phyloP scores from a whole-genome alignment of 306 rosid species.

The Cajanus cajan region DNA sequence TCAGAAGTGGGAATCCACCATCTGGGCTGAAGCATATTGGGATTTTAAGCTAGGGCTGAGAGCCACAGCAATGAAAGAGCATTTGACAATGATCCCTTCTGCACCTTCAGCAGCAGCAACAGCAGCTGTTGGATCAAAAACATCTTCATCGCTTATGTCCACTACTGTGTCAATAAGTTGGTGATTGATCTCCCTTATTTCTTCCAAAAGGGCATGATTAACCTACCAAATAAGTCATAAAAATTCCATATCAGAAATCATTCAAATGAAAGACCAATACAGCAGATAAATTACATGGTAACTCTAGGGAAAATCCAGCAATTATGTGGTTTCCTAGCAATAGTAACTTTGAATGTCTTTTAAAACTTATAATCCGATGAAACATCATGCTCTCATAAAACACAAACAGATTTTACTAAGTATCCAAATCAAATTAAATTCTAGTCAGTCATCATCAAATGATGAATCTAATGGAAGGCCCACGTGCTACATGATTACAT shows the following conservation, averaged over 20 bases:
- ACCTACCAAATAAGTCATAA: conserved; percentile 54
- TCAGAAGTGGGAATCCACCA: conserved; percentile 47
- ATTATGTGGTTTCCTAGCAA: background rate
- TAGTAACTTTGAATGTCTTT: background rate
- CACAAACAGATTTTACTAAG: conserved; percentile 1
- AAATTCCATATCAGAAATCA: conserved; percentile 29
- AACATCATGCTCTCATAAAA: background rate
- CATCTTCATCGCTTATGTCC: conserved; percentile 69
- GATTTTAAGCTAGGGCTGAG: conserved; percentile 83
- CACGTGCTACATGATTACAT: background rate
- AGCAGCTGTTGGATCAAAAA: conserved; percentile 65
- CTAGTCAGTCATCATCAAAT: background rate
- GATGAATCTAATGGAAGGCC: background rate
- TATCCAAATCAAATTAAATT: background rate
- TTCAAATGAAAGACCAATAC: background rate
- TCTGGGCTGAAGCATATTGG: conserved; percentile 73
- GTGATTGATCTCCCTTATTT: conserved; percentile 77
- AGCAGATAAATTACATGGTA: conserved; percentile 3
- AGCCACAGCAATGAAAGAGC: conserved; percentile 85
- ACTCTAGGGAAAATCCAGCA: background rate
- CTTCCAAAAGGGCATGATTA: conserved; percentile 80
- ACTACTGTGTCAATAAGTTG: conserved; percentile 86
- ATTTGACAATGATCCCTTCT: conserved; percentile 84
- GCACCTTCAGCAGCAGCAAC: conserved; percentile 58
- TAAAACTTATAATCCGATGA: background rate